Conservation (phyloP, 805 yeast species). For the Komagataella pastoris region DNA sequence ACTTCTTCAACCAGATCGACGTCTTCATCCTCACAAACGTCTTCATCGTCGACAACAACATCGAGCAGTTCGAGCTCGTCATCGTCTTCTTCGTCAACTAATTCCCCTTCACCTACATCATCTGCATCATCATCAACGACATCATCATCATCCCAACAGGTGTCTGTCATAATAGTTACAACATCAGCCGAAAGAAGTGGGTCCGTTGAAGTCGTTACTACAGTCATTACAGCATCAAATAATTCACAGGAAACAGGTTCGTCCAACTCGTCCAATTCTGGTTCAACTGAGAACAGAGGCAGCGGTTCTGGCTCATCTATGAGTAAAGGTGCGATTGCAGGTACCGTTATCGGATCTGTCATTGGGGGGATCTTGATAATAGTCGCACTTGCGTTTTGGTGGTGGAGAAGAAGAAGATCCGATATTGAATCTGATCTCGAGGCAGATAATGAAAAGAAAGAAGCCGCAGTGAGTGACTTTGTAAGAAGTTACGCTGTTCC, state of each 20-base stretch:
- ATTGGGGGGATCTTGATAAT: constrained; percentile 11
- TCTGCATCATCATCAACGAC: constrained; percentile 6
- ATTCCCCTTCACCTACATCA: constrained; percentile 7
- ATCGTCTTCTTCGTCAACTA: constrained; percentile 4
- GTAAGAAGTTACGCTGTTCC: constrained; percentile 1
- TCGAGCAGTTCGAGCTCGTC: constrained; percentile 8
- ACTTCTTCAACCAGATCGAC: constrained; percentile 7
- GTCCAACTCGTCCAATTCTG: constrained; percentile 3
- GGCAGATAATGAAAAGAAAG: constrained; percentile 9
- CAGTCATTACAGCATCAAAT: constrained; percentile 4
- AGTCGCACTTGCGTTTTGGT: constrained; percentile 8
- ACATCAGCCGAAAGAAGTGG: constrained; percentile 5
- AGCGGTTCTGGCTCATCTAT: constrained; percentile 4
- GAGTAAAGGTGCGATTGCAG: constrained; percentile 20
- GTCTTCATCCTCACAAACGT: constrained; percentile 7
- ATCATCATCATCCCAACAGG: constrained; percentile 2
- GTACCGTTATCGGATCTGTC: constrained; percentile 19
- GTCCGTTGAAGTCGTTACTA: constrained; percentile 3
- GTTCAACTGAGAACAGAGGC: neutral
- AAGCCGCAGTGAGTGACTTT: neutral
- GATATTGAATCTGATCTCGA: constrained; percentile 5
- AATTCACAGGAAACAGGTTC: constrained; percentile 4
- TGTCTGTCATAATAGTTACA: constrained; percentile 6
- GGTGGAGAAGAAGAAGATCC: constrained; percentile 10
- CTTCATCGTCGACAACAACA: constrained; percentile 8